A percentile compares a stretch with the other conserved stretches of the same genome.
phyloP scores from a whole-genome alignment of 2,329 filamentous ascomycete species.

The Alternaria hordeiaustralica region DNA sequence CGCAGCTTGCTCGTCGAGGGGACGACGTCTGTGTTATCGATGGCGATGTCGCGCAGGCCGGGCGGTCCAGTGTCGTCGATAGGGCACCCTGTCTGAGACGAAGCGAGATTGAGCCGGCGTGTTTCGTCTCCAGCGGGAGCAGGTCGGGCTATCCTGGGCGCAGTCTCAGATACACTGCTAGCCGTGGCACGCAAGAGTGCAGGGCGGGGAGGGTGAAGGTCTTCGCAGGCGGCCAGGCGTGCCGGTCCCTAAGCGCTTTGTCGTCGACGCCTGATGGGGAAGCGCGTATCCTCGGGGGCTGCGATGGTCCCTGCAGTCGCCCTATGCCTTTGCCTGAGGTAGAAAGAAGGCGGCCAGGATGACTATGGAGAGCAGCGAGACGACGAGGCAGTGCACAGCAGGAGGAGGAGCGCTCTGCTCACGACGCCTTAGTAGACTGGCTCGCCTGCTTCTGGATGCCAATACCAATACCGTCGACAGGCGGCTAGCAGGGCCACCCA shows the following conservation, averaged over 20 bases:
- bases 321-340: background rate
- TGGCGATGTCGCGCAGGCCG: constrained; percentile 18
- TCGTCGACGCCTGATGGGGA: constrained; percentile 13
- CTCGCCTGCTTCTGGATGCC: constrained; percentile 5
- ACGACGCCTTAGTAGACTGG: background rate
- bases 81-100: constrained; percentile 43
- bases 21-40: constrained; percentile 20
- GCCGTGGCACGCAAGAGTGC: constrained; percentile 4
- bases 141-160: constrained; percentile 13
- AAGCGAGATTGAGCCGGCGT: constrained; percentile 48
- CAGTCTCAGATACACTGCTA: constrained; percentile 32
- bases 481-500: constrained; percentile 20
- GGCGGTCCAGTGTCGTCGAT: constrained; percentile 21
- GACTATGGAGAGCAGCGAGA: background rate
- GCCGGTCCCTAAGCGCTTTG: constrained; percentile 19
- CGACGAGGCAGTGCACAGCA: background rate
- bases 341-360: background rate
- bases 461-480: constrained; percentile 13
- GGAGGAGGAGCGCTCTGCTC: background rate
- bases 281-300: constrained; percentile 10
- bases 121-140: constrained; percentile 33
- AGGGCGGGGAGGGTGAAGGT: constrained; percentile 10
- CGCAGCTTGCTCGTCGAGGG: constrained; percentile 25
- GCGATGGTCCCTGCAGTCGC: constrained; percentile 5
- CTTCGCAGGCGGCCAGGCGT: constrained; percentile 7